Conservation (phyloP, 2,329 filamentous ascomycete genomes). For the Diaporthe sp. region DNA sequence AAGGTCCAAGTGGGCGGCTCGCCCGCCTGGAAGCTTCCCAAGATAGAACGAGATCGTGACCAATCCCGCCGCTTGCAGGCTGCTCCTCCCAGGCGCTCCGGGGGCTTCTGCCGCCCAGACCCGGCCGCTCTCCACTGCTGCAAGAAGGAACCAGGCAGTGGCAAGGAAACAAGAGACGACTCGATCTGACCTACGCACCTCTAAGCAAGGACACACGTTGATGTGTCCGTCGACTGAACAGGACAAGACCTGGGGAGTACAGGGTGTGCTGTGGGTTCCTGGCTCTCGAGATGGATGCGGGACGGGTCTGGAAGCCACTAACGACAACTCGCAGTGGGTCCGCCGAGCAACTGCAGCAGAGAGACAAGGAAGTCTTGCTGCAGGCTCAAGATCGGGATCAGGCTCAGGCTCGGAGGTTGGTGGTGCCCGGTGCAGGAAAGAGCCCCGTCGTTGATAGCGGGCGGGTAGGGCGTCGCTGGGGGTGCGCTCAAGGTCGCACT, state of each 20-base stretch:
- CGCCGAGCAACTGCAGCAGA: constrained; percentile 20
- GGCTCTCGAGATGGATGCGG: constrained; percentile 12
- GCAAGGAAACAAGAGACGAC: background rate
- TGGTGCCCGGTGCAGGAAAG: background rate
- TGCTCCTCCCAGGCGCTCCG: constrained; percentile 15
- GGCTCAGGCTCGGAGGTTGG: background rate
- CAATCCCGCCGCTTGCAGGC: constrained; percentile 21
- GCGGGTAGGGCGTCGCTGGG: background rate
- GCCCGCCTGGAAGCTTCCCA: constrained; percentile 26
- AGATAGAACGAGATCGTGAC: constrained; percentile 27
- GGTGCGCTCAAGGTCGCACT: background rate
- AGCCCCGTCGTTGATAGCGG: background rate
- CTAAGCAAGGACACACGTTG: constrained; percentile 6
- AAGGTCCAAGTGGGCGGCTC: constrained; percentile 29
- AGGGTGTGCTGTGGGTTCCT: constrained; percentile 20
- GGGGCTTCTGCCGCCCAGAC: background rate
- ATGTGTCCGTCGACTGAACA: constrained; percentile 1
- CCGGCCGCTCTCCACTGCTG: constrained; percentile 12
- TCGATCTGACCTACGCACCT: constrained; percentile 20
- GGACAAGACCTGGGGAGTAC: constrained; percentile 18
- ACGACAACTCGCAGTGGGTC: constrained; percentile 34
- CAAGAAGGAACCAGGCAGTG: constrained; percentile 10
- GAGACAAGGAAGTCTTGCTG: constrained; percentile 32
- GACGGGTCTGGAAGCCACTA: constrained; percentile 36
- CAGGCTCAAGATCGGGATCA: constrained; percentile 24